These are phyloP conservation scores for Aspergillus baeticus DNA, from an alignment of 495 filamentous ascomycete species.

Conservation along the genomic window DNA sequence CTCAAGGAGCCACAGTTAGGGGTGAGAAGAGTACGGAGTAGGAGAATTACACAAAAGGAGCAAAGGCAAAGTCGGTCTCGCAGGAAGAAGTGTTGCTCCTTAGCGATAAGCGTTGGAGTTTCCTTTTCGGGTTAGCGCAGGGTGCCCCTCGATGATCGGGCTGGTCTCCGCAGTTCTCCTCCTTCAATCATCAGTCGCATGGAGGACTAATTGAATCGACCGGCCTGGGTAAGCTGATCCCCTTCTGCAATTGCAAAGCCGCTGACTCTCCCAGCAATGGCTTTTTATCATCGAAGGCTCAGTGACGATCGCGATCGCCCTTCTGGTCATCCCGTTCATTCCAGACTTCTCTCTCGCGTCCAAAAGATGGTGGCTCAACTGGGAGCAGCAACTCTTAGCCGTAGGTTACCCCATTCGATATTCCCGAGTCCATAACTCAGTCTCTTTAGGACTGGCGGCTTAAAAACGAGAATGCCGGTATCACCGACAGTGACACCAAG, in stretches of 20 bases:
- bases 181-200: not conserved
- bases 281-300: conserved; percentile 25
- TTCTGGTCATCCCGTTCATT: conserved; percentile 18
- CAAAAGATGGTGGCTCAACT: conserved; percentile 21
- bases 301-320: conserved; percentile 22
- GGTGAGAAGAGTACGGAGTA: too few relatives aligned
- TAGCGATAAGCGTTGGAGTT: too few relatives aligned
- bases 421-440: conserved; percentile 13
- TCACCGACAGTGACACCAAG: not conserved
- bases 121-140: too few relatives aligned
- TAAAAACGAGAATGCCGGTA: not conserved
- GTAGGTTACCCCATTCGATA: conserved; percentile 14
- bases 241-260: not conserved
- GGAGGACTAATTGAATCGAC: not conserved
- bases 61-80: too few relatives aligned
- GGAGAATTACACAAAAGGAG: too few relatives aligned
- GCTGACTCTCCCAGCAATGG: conserved; percentile 4
- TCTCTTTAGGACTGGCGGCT: not conserved
- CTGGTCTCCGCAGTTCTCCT: too few relatives aligned
- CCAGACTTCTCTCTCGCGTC: conserved; percentile 23
- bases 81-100: too few relatives aligned
- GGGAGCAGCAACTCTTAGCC: conserved; percentile 20
- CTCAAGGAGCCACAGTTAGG: too few relatives aligned
- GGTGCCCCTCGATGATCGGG: too few relatives aligned
- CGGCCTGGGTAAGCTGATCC: not conserved